Evolutionary conservation across 495 filamentous ascomycete species (phyloP).

Genomic region (Lepraria neglecta): DNA sequence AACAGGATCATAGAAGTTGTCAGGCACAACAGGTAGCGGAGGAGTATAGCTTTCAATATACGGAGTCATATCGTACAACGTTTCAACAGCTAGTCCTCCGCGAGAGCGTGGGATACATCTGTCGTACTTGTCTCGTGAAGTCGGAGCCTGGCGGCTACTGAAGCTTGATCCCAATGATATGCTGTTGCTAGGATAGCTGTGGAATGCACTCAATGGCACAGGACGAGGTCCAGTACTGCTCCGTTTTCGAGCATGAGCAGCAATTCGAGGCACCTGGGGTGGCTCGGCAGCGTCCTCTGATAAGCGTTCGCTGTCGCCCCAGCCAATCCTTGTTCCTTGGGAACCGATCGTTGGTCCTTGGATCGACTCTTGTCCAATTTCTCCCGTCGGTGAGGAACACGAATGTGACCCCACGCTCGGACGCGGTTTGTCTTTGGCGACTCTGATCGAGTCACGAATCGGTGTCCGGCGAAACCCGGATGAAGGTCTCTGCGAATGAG

Average conservation of each 20-base stretch:
- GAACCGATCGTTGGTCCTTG: constrained; percentile 17
- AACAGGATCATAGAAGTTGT: constrained; percentile 57
- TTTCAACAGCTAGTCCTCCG: neutral
- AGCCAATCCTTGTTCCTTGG: constrained; percentile 14
- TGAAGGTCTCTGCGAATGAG: constrained; percentile 32
- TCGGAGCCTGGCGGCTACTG: constrained; percentile 27
- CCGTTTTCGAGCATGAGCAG: constrained; percentile 69
- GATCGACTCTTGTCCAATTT: constrained; percentile 21
- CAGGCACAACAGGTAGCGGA: constrained; percentile 28
- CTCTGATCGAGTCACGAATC: constrained; percentile 83
- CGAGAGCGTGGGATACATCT: constrained; percentile 14
- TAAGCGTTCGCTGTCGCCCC: constrained; percentile 30
- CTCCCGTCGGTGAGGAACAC: constrained; percentile 27
- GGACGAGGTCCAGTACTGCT: constrained; percentile 70
- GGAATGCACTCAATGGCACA: constrained; percentile 29
- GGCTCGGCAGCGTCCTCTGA: constrained; percentile 58
- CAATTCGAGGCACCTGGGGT: constrained; percentile 59
- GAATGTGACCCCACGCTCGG: constrained; percentile 32
- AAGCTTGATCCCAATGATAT: constrained; percentile 25
- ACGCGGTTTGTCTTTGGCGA: constrained; percentile 73
- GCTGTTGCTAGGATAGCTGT: constrained; percentile 30
- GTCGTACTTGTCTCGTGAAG: constrained; percentile 27
- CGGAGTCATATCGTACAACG: constrained; percentile 8
- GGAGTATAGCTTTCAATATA: constrained; percentile 11
- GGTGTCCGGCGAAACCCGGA: constrained; percentile 51